These are phyloP conservation scores for Pseudozyma flocculosa DNA, from an alignment of 1,284 basidiomycete genomes.

Conservation along the genomic window DNA sequence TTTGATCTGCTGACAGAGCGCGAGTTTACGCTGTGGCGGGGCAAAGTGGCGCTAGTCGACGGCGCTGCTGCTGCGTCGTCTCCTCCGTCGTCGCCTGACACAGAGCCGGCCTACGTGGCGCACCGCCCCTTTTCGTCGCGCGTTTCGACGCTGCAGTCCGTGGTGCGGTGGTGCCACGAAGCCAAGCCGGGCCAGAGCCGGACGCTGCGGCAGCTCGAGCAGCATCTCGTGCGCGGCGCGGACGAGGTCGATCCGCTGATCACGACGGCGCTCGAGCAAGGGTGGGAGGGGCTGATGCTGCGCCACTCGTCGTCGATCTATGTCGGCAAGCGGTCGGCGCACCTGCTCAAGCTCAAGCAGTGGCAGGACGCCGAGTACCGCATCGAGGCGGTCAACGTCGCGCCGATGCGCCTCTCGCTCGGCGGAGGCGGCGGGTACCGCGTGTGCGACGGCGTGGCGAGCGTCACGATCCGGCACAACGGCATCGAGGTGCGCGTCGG, in stretches of 20 bases:
- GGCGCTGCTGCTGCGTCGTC: too few species aligned
- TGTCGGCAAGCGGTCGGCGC: slow-evolving; percentile 36
- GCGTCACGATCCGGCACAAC: slow-evolving; percentile 27
- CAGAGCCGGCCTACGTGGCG: neutral
- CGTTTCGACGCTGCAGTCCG: slow-evolving; percentile 7
- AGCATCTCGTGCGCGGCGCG: slow-evolving; percentile 8
- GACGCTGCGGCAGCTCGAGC: slow-evolving; percentile 25
- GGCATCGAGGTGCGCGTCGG: slow-evolving; percentile 36
- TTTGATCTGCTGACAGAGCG: slow-evolving; percentile 40
- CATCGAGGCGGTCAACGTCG: slow-evolving; percentile 19
- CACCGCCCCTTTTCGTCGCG: slow-evolving; percentile 23
- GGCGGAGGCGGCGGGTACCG: slow-evolving; percentile 30
- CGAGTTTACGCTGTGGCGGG: slow-evolving; percentile 35
- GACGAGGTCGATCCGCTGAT: slow-evolving; percentile 14
- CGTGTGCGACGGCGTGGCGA: slow-evolving; percentile 27
- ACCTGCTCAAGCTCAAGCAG: slow-evolving; percentile 39
- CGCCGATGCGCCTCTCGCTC: slow-evolving; percentile 37
- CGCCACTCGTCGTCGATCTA: slow-evolving; percentile 26
- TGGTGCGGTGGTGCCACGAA: slow-evolving; percentile 7
- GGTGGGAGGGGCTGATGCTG: slow-evolving; percentile 45
- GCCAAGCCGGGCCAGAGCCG: neutral
- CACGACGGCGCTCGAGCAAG: slow-evolving; percentile 10
- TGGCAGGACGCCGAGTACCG: slow-evolving; percentile 45
- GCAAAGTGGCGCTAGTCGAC: too few species aligned
- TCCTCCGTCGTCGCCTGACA: too few species aligned